phyloP scores from a whole-genome alignment of 345 rosid species.

The Angophora floribunda region DNA sequence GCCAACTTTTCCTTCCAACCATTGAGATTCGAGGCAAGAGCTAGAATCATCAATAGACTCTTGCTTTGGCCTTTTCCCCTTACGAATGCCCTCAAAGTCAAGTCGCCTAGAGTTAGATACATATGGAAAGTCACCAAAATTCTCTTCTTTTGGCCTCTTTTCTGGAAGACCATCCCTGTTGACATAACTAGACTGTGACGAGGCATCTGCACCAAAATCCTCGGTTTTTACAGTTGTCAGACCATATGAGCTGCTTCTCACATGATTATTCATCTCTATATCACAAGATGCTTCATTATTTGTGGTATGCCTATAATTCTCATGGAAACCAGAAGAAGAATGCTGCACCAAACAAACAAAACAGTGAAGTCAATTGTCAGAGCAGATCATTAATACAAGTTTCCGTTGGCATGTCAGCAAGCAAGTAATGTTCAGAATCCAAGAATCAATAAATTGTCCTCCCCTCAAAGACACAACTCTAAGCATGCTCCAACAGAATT shows the following conservation, averaged over 20 bases:
- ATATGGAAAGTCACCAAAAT: slow-evolving; percentile 10
- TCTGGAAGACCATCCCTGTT: slow-evolving; percentile 29
- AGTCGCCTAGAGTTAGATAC: slow-evolving; percentile 5
- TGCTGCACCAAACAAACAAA: background rate
- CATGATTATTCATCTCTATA: slow-evolving; percentile 8
- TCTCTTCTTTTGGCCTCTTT: slow-evolving; percentile 66
- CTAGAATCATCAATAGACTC: slow-evolving; percentile 31
- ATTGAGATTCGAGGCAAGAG: slow-evolving; percentile 22
- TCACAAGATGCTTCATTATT: slow-evolving; percentile 8
- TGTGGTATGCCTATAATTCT: background rate
- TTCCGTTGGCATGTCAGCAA: background rate
- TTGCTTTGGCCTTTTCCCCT: slow-evolving; percentile 58
- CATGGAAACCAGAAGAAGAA: background rate
- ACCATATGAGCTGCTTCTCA: slow-evolving; percentile 9
- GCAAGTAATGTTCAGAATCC: background rate
- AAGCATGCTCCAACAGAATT: background rate
- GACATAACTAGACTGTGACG: background rate
- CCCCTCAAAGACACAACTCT: background rate
- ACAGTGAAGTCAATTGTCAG: background rate
- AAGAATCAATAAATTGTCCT: background rate
- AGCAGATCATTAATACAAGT: background rate
- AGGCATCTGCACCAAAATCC: slow-evolving; percentile 14
- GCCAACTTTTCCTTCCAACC: slow-evolving; percentile 40
- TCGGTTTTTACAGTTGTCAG: slow-evolving; percentile 26
- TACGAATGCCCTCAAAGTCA: slow-evolving; percentile 12